Base-by-base conservation (phyloP, 768 basidiomycete genomes). In the Cubamyces lactineus region DNA sequence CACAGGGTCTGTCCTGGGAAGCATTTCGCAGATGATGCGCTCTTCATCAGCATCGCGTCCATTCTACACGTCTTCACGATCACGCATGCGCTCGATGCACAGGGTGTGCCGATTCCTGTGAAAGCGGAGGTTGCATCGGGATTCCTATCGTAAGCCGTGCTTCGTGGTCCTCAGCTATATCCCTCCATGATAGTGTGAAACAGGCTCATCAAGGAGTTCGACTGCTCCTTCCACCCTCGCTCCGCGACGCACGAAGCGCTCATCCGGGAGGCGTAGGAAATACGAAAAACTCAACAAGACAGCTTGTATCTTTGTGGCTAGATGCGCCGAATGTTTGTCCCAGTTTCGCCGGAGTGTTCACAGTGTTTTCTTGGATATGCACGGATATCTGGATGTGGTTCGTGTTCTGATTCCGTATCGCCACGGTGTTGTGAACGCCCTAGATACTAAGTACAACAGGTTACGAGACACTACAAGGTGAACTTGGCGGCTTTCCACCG, bases 1-100 rank as follows among this genome's bases (percentile, higher is more conserved):
- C 19, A 9, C 21, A 62, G 66, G 53, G 57, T 63, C 8, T 68
- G 67, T 47, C 64, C 67, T 3, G 67, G 67, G 21, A 49, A 57
- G 15, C 42, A 63, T 24, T 62, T 68, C 26, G 65, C 61, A 7
- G 34, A 51, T 1, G 42, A 48, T 2, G 34, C 61, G 17, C 51
- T 67, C 2, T 67, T 65, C 56, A 62, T 67, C 24, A 49, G 11
- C 16, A 38, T 67, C 12, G 63, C 64, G 3, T 59, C 48, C 5
- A 12, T 65, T 1, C 49, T 67, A 26, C 64, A 64, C 23, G 61
- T 59, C 3, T 65, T 63, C 52, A 54, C 62, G 24, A 59, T 67
- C 26, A 17, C 24, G 9, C 45, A 41, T 0, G 59, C 60, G 8
- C 28, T 62, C 6, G 61, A 62, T 28, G 53, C 28, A 28, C 19